These are phyloP conservation scores for Phytophthora fragariae DNA, from an alignment of 352 stramenopile species.

Conservation along the genomic window DNA sequence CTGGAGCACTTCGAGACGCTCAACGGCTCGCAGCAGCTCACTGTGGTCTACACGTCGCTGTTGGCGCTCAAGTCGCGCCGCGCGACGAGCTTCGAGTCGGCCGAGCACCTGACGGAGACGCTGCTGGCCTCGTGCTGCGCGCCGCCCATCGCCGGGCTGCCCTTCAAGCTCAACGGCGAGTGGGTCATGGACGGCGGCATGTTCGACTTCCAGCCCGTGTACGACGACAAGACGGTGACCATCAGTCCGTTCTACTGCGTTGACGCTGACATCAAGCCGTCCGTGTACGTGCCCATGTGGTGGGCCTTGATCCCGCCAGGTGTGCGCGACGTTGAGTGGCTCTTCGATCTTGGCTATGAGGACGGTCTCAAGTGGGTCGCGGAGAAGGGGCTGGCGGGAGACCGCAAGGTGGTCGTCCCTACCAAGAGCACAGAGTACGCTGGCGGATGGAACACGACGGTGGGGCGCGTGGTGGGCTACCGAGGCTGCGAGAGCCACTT, in stretches of 20 bases:
- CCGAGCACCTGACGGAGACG: constrained; percentile 67
- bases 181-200: constrained; percentile 90
- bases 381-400: constrained; percentile 45
- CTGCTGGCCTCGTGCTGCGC: constrained; percentile 86
- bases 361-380: constrained; percentile 78
- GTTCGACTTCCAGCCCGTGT: constrained; percentile 85
- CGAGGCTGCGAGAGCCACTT: constrained; percentile 70
- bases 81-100: constrained; percentile 69
- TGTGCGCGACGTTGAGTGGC: constrained; percentile 77
- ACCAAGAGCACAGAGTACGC: constrained; percentile 62
- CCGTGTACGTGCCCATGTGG: constrained; percentile 91
- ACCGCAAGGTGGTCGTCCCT: constrained; percentile 56
- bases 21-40: constrained; percentile 55
- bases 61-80: constrained; percentile 71
- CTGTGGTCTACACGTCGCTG: constrained; percentile 78
- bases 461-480: constrained; percentile 84
- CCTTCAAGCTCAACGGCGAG: constrained; percentile 83
- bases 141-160: constrained; percentile 79
- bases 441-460: constrained; percentile 71
- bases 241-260: constrained; percentile 91
- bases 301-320: constrained; percentile 81
- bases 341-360: constrained; percentile 88
- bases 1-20: constrained; percentile 62
- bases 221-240: constrained; percentile 76
- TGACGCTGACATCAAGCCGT: constrained; percentile 89